Conservation (phyloP, 202 grass and related monocot genomes). For the Eragrostis tef region DNA sequence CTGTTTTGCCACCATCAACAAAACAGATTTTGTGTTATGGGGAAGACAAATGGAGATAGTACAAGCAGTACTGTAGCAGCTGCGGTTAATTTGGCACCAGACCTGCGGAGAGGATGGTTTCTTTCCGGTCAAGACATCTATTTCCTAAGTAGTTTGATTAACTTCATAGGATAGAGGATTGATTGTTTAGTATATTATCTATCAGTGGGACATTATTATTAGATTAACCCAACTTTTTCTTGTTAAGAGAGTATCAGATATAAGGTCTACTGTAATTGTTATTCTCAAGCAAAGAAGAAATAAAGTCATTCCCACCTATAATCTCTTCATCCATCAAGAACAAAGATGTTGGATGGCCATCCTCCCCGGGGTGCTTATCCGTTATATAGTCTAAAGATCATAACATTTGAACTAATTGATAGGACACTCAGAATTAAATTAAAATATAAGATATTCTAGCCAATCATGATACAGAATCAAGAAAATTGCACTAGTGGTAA, state of each 20-base stretch:
- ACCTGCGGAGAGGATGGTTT: neutral
- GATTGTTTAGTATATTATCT: neutral
- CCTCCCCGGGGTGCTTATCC: neutral
- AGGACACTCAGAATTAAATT: neutral
- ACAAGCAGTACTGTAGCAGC: neutral
- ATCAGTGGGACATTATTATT: neutral
- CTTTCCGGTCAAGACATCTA: neutral
- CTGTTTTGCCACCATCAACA: constrained; percentile 12
- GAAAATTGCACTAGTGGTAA: neutral
- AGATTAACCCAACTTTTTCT: neutral
- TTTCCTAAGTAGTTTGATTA: neutral
- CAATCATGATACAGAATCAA: neutral
- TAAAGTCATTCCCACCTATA: neutral
- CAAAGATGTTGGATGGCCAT: neutral
- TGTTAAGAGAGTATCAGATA: neutral
- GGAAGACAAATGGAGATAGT: neutral
- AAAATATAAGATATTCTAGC: neutral
- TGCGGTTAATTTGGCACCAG: neutral
- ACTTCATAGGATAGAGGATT: neutral
- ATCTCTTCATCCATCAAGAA: neutral
- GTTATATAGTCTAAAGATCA: neutral
- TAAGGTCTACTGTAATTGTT: neutral
- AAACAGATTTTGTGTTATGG: neutral
- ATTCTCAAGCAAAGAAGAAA: neutral
- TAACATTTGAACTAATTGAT: neutral